phyloP scores from a whole-genome alignment of 2,329 filamentous ascomycete genomes.

The Aspergillus novofumigatus region DNA sequence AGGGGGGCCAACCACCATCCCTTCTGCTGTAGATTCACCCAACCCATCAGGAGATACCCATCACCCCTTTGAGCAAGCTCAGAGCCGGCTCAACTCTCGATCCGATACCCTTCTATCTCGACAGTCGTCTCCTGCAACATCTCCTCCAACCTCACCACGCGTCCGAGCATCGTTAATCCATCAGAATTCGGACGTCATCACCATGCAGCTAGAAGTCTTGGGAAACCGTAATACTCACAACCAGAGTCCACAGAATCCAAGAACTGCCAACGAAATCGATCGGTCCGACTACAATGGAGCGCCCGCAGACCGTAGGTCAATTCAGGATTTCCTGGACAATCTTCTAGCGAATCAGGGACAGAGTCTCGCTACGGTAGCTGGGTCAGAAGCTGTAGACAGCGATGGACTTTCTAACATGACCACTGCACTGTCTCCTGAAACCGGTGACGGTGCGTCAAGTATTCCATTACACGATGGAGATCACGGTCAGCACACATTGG shows the following conservation, averaged over 20 bases:
- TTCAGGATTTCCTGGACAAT: slow-evolving; percentile 35
- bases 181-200: slow-evolving; percentile 41
- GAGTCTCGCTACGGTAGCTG: slow-evolving; percentile 12
- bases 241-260: slow-evolving; percentile 14
- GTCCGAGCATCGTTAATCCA: slow-evolving; percentile 42
- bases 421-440: slow-evolving; percentile 12
- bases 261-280: slow-evolving; percentile 11
- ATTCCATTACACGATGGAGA: slow-evolving; percentile 2
- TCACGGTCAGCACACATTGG: background rate
- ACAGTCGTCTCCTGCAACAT: slow-evolving; percentile 38
- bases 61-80: slow-evolving; percentile 7
- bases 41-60: slow-evolving; percentile 8
- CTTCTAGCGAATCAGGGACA: slow-evolving; percentile 29
- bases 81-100: slow-evolving; percentile 28
- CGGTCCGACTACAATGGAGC: slow-evolving; percentile 10
- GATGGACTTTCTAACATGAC: slow-evolving; percentile 23
- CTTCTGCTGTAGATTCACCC: slow-evolving; percentile 12
- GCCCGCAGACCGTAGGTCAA: slow-evolving; percentile 22
- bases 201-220: slow-evolving; percentile 42
- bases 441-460: slow-evolving; percentile 9
- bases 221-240: slow-evolving; percentile 26
- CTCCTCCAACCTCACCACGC: slow-evolving; percentile 38
- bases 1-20: slow-evolving; percentile 17
- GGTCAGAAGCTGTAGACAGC: slow-evolving; percentile 16
- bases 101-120: slow-evolving; percentile 40